Evolutionary conservation across 192 early-diverging fungal genomes (phyloP).

Genomic region (Thamnidium elegans): DNA sequence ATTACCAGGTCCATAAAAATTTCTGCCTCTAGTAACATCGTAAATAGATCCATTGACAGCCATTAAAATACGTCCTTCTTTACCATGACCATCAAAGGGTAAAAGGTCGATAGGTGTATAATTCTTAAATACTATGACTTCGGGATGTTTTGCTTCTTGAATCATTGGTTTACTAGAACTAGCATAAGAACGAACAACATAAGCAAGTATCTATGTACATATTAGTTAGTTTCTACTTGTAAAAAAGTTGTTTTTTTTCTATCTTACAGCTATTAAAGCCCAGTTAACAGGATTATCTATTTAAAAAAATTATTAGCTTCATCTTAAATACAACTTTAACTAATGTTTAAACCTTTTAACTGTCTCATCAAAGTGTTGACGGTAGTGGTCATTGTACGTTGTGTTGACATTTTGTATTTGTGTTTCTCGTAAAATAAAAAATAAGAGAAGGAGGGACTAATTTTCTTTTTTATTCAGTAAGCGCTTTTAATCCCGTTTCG

Average conservation of each 20-base stretch:
- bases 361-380: not conserved
- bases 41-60: constrained; percentile 85
- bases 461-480: too few relatives aligned
- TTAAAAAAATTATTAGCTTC: not conserved
- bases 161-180: constrained; percentile 22
- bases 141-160: constrained; percentile 42
- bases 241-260: not conserved
- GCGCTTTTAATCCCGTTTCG: too few relatives aligned
- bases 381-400: not conserved
- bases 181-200: constrained; percentile 52
- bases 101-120: constrained; percentile 78
- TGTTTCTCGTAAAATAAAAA: too few relatives aligned
- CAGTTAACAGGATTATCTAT: constrained; percentile 66
- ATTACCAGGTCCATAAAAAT: constrained; percentile 91
- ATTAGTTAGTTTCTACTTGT: not conserved
- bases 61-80: constrained; percentile 68
- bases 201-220: constrained; percentile 36
- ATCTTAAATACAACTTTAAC: not conserved
- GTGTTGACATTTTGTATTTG: not conserved
- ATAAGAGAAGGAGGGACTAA: too few relatives aligned
- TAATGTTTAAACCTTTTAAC: not conserved
- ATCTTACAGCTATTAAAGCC: constrained; percentile 50
- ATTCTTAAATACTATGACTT: constrained; percentile 62
- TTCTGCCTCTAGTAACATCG: constrained; percentile 79
- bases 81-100: constrained; percentile 67